phyloP scores from a whole-genome alignment of 768 basidiomycete species.

The Pisolithus microcarpus region DNA sequence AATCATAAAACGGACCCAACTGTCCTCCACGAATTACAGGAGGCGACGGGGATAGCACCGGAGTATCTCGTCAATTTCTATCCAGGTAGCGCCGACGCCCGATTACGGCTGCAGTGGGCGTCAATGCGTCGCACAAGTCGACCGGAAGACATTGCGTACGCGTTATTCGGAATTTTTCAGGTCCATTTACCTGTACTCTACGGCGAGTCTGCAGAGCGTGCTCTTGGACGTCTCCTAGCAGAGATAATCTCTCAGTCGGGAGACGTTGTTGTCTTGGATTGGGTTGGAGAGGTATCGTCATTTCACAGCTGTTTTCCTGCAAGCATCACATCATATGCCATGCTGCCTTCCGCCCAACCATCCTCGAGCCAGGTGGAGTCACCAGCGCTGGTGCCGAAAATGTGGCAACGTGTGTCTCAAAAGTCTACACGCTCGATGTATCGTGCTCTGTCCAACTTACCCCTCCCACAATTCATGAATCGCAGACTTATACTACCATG shows the following conservation, averaged over 20 bases:
- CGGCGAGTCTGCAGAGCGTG: conserved; percentile 2
- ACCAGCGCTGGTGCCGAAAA: too few relatives aligned
- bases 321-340: not conserved
- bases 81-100: not conserved
- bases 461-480: not conserved
- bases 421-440: too few relatives aligned
- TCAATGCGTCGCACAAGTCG: not conserved
- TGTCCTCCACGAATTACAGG: not conserved
- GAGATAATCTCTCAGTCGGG: conserved; percentile 2
- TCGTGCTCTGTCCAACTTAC: not conserved
- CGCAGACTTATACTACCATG: not conserved
- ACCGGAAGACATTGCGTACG: not conserved
- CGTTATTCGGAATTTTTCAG: conserved; percentile 2
- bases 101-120: not conserved
- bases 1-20: not conserved
- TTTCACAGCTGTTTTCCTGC: conserved; percentile 4
- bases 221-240: conserved; percentile 3
- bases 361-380: too few relatives aligned
- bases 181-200: conserved; percentile 18
- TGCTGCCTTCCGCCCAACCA: too few relatives aligned
- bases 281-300: conserved; percentile 5
- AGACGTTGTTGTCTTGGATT: conserved; percentile 6
- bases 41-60: not conserved
- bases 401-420: too few relatives aligned
- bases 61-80: not conserved